phyloP scores from a whole-genome alignment of 345 rosid genomes.

The Acer negundo region DNA sequence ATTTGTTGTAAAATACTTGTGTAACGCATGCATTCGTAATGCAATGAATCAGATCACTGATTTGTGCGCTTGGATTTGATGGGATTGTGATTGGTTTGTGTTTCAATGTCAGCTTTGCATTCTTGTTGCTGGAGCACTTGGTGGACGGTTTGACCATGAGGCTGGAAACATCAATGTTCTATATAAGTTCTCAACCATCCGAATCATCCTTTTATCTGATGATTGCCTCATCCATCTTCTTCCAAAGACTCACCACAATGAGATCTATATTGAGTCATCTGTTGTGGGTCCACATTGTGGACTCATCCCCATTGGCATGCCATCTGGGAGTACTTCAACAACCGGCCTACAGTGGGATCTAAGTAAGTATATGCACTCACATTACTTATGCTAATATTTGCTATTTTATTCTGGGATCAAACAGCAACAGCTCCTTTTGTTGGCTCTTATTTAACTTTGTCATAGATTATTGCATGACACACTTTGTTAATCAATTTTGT shows the following conservation, averaged over 20 bases:
- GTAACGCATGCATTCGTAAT: not conserved
- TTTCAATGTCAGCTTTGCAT: conserved; percentile 61
- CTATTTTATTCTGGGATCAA: not conserved
- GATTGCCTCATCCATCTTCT: conserved; percentile 83
- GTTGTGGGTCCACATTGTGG: conserved; percentile 92
- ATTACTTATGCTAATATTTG: conserved; percentile 1
- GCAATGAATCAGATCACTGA: not conserved
- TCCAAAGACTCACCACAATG: conserved; percentile 65
- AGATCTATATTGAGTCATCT: conserved; percentile 57
- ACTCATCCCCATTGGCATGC: conserved; percentile 77
- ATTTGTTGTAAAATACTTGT: not conserved
- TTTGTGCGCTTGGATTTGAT: conserved; percentile 12
- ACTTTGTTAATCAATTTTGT: not conserved
- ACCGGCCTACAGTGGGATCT: conserved; percentile 94
- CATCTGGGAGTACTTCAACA: conserved; percentile 71
- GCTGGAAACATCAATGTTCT: conserved; percentile 84
- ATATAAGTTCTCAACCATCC: conserved; percentile 51
- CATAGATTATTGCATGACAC: not conserved
- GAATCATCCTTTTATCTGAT: conserved; percentile 71
- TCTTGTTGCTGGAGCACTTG: conserved; percentile 94
- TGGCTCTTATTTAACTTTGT: conserved; percentile 1
- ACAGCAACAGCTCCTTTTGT: conserved; percentile 3
- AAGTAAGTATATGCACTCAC: conserved; percentile 45
- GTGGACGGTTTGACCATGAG: conserved; percentile 97
- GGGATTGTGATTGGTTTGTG: conserved; percentile 10